These are phyloP conservation scores for Vigna nakashimae DNA, from an alignment of 306 rosid genomes.

Conservation along the genomic window DNA sequence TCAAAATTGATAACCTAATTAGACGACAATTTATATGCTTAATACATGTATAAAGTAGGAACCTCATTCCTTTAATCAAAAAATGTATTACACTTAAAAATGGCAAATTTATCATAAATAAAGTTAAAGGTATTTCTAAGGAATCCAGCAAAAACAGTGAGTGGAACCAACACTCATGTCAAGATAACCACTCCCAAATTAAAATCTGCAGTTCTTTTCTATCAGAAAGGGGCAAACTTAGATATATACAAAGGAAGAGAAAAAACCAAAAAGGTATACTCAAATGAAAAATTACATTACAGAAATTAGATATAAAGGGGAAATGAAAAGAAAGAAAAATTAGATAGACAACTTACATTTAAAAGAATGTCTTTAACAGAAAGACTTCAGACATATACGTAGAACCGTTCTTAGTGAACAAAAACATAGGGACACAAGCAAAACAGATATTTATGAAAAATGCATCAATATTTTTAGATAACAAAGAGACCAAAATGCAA, in stretches of 20 bases:
- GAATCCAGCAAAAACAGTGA: conserved; percentile 12
- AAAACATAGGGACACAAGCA: conserved; percentile 20
- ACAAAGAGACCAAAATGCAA: not conserved
- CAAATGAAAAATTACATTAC: not conserved
- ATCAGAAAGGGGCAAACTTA: conserved; percentile 17
- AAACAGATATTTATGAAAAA: not conserved
- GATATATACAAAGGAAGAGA: conserved; percentile 21
- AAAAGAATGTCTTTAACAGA: conserved; percentile 21
- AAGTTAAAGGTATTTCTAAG: conserved; percentile 2
- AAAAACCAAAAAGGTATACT: not conserved
- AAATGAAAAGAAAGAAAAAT: not conserved
- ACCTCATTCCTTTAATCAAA: conserved; percentile 3
- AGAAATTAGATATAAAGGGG: not conserved
- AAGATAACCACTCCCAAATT: not conserved
- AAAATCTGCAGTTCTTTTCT: conserved; percentile 12
- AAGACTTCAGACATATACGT: not conserved
- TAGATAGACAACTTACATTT: not conserved
- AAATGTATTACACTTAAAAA: not conserved
- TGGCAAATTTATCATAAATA: conserved; percentile 18
- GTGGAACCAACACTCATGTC: conserved; percentile 17
- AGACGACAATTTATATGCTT: not conserved
- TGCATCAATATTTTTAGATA: conserved; percentile 6
- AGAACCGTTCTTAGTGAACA: not conserved
- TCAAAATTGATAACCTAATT: conserved; percentile 13
- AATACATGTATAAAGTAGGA: conserved; percentile 13